phyloP scores from a whole-genome alignment of 2,329 filamentous ascomycete species.

The Sporothrix protearum region DNA sequence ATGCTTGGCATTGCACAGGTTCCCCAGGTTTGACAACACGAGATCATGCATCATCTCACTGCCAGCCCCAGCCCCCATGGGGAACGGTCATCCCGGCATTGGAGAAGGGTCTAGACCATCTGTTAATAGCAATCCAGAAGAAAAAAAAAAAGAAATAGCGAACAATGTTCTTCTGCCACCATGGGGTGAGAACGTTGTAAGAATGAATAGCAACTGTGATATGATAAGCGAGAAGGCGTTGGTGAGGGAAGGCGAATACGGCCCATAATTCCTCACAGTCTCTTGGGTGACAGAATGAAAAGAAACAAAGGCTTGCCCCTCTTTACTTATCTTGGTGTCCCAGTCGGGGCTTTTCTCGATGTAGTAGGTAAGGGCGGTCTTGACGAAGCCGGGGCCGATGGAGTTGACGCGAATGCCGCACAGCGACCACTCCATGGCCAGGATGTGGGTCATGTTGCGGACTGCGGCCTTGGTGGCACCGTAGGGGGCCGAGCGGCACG shows the following conservation, averaged over 20 bases:
- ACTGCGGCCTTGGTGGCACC: conserved; percentile 55
- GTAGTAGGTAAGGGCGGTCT: conserved; percentile 48
- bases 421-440: conserved; percentile 41
- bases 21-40: neutral
- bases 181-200: too few relatives aligned
- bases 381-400: conserved; percentile 44
- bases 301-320: too few relatives aligned
- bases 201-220: too few relatives aligned
- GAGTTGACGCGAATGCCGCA: conserved; percentile 47
- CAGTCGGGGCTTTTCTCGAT: conserved; percentile 52
- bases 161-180: neutral
- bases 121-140: neutral
- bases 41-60: neutral
- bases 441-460: conserved; percentile 53
- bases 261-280: neutral
- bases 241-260: neutral
- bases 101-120: neutral
- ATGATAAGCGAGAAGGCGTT: neutral
- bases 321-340: conserved; percentile 57
- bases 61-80: neutral
- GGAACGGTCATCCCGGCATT: neutral
- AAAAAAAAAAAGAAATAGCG: neutral
- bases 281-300: neutral
- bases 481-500: conserved; percentile 50
- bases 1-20: neutral